These are phyloP conservation scores for Helicocarpus griseus DNA, from an alignment of 2,329 filamentous ascomycete species.

Conservation along the genomic window DNA sequence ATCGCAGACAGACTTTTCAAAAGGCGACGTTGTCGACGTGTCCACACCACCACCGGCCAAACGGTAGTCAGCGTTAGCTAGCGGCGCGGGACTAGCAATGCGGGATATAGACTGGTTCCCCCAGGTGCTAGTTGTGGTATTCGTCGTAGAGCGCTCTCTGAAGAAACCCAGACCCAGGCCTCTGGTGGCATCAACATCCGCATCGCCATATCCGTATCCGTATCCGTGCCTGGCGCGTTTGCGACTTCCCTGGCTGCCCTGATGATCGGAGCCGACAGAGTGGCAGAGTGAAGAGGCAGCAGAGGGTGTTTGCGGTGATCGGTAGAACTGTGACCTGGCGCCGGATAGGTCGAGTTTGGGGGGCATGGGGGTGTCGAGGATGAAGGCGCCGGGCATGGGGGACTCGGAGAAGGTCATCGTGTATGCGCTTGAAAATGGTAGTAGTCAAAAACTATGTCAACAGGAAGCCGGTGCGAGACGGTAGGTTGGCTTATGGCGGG, in stretches of 20 bases:
- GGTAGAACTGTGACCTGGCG: constrained; percentile 29
- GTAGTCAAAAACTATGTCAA: neutral
- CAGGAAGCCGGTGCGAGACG: no score
- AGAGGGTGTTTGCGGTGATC: constrained; percentile 25
- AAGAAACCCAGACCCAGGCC: no score
- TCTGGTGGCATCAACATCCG: neutral
- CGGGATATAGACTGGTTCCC: constrained; percentile 10
- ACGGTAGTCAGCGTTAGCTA: constrained; percentile 31
- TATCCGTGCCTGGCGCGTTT: constrained; percentile 13
- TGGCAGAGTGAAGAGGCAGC: constrained; percentile 29
- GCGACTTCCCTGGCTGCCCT: constrained; percentile 8
- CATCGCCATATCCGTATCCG: constrained; percentile 1
- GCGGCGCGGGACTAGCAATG: constrained; percentile 25
- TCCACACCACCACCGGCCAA: constrained; percentile 26
- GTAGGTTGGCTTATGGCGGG: no score
- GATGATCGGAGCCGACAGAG: constrained; percentile 19
- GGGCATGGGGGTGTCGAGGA: constrained; percentile 26
- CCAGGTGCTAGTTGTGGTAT: neutral
- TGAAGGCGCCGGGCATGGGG: constrained; percentile 19
- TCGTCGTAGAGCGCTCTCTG: neutral
- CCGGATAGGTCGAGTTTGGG: constrained; percentile 30
- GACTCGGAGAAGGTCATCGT: constrained; percentile 7
- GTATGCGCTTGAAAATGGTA: neutral
- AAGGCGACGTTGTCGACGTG: constrained; percentile 17
- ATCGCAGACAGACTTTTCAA: constrained; percentile 14